These are phyloP conservation scores for Malus hybrid DNA, from an alignment of 331 rosid species.

Conservation along the genomic window DNA sequence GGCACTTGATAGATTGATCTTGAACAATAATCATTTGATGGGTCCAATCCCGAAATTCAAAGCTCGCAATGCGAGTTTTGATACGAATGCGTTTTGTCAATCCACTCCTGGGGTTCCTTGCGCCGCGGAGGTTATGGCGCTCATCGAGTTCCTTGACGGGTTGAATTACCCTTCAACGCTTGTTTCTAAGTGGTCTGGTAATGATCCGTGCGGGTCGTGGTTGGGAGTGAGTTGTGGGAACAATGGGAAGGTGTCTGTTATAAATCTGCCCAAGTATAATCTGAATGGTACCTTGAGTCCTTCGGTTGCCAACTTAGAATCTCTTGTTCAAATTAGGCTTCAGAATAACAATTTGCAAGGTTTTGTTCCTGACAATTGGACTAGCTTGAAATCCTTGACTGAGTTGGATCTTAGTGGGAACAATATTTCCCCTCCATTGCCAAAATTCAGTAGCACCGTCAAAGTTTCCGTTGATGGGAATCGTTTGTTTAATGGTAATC, in stretches of 20 bases:
- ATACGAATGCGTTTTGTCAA: constrained; percentile 47
- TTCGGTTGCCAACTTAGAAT: constrained; percentile 58
- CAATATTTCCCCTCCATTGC: constrained; percentile 74
- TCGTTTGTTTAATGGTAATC: constrained; percentile 29
- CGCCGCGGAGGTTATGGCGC: constrained; percentile 60
- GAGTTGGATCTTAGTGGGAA: constrained; percentile 72
- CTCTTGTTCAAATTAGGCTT: constrained; percentile 51
- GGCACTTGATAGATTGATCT: constrained; percentile 42
- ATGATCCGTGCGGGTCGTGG: constrained; percentile 73
- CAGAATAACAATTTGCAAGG: constrained; percentile 54
- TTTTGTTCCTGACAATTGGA: constrained; percentile 64
- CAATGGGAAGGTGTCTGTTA: constrained; percentile 41
- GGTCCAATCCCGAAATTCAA: constrained; percentile 73
- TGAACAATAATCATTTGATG: constrained; percentile 74
- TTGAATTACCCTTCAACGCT: constrained; percentile 58
- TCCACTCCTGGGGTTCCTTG: constrained; percentile 40
- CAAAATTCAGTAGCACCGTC: constrained; percentile 43
- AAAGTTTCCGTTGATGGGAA: constrained; percentile 43
- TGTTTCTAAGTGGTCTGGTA: constrained; percentile 58
- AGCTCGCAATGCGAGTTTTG: constrained; percentile 23
- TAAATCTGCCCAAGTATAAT: constrained; percentile 52
- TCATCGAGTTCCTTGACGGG: constrained; percentile 56
- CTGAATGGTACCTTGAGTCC: constrained; percentile 78
- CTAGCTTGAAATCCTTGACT: constrained; percentile 42
- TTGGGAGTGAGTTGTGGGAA: constrained; percentile 59